These are phyloP conservation scores for Trypanosoma scelopori DNA, from an alignment of 208 protist species.

Conservation along the genomic window DNA sequence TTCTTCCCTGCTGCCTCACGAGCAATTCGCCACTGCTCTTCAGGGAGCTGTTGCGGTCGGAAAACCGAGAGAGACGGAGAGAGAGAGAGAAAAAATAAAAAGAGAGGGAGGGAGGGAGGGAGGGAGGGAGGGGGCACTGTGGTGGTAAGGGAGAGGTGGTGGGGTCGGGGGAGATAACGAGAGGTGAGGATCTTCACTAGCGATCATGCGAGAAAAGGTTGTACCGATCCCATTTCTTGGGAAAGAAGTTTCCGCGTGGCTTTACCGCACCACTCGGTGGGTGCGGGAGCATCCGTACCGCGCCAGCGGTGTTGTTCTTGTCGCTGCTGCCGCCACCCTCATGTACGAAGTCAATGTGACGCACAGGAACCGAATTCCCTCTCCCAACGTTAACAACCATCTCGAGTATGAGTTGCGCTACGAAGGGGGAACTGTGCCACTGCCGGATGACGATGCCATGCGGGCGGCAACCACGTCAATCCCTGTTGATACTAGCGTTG, in stretches of 20 bases:
- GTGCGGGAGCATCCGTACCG: slow-evolving; percentile 61
- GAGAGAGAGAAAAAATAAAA: too few relatives aligned
- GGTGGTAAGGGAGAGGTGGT: neutral
- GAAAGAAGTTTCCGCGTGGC: slow-evolving; percentile 73
- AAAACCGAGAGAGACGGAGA: too few relatives aligned
- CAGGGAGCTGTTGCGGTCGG: too few relatives aligned
- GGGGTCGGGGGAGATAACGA: neutral
- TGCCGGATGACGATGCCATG: neutral
- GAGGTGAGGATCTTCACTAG: slow-evolving; percentile 2
- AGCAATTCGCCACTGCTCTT: too few relatives aligned
- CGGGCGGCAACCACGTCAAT: neutral
- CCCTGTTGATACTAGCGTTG: slow-evolving; percentile 1
- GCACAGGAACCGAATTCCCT: slow-evolving; percentile 75
- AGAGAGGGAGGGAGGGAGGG: too few relatives aligned
- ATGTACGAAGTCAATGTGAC: slow-evolving; percentile 81
- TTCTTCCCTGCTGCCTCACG: neutral
- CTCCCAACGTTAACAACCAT: slow-evolving; percentile 84
- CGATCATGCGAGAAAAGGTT: slow-evolving; percentile 76
- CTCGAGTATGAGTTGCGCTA: slow-evolving; percentile 75
- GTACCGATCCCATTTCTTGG: slow-evolving; percentile 83
- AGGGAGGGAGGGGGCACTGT: too few relatives aligned
- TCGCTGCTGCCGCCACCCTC: slow-evolving; percentile 48
- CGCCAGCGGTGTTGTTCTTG: slow-evolving; percentile 41
- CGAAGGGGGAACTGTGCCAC: slow-evolving; percentile 30
- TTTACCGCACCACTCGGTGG: slow-evolving; percentile 80